Conservation (phyloP, 345 rosid species). For the Ricinus communis region DNA sequence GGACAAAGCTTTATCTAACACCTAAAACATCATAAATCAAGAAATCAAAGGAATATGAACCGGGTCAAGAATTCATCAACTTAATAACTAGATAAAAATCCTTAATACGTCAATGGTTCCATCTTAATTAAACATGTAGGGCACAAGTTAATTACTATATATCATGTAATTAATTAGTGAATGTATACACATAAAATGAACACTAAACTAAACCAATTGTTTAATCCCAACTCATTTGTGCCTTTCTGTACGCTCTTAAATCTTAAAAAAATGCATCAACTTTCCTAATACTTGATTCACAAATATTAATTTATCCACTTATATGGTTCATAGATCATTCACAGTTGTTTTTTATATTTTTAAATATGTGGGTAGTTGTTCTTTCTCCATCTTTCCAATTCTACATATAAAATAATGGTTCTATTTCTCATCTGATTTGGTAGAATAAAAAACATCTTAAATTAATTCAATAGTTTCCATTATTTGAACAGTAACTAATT, state of each 20-base stretch:
- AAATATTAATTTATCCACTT: not conserved
- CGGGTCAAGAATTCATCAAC: no score
- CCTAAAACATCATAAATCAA: not conserved
- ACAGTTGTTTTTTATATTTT: not conserved
- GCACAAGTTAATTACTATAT: no score
- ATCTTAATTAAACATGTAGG: not conserved
- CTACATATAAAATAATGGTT: slow-evolving; percentile 1
- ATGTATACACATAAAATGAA: no score
- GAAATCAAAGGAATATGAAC: no score
- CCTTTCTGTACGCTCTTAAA: no score
- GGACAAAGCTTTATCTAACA: slow-evolving; percentile 8
- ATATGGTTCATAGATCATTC: not conserved
- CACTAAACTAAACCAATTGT: no score
- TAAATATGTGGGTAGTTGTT: slow-evolving; percentile 28
- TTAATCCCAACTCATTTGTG: no score
- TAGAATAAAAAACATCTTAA: not conserved
- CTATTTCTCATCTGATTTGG: not conserved
- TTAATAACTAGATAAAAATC: no score
- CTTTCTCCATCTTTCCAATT: slow-evolving; percentile 29
- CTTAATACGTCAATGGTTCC: no score
- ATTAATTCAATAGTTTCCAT: not conserved
- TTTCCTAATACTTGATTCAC: no score
- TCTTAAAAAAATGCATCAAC: no score
- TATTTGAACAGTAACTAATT: not conserved
- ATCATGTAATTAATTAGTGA: no score